These are phyloP conservation scores for Sphaerostilbella broomeana DNA, from an alignment of 2,329 filamentous ascomycete genomes.

Conservation along the genomic window DNA sequence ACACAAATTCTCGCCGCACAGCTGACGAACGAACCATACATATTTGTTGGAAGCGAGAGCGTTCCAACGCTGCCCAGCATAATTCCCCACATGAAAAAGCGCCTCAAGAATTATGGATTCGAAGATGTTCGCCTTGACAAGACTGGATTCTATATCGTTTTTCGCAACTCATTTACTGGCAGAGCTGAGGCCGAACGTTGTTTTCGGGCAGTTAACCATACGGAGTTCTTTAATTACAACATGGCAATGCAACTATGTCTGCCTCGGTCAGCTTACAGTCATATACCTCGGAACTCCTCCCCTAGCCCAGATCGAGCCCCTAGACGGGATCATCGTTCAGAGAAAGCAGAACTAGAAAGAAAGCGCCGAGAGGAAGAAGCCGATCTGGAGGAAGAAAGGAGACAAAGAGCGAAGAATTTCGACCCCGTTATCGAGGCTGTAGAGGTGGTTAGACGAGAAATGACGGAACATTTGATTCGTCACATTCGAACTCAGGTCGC, in stretches of 20 bases:
- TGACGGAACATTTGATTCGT: conserved; percentile 79
- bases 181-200: conserved; percentile 77
- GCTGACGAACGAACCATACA: conserved; percentile 75
- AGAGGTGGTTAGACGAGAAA: conserved; percentile 68
- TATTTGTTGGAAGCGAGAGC: conserved; percentile 80
- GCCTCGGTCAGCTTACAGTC: conserved; percentile 22
- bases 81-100: conserved; percentile 81
- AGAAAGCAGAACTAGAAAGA: conserved; percentile 60
- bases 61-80: conserved; percentile 84
- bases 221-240: conserved; percentile 80
- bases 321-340: conserved; percentile 31
- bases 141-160: conserved; percentile 87
- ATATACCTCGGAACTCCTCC: conserved; percentile 26
- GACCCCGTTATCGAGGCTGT: conserved; percentile 85
- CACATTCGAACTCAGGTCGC: conserved; percentile 86
- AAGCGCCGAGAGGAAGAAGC: conserved; percentile 65
- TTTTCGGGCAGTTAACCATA: conserved; percentile 69
- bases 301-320: conserved; percentile 27
- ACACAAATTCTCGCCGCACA: conserved; percentile 58
- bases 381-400: conserved; percentile 86
- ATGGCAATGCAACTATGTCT: conserved; percentile 79
- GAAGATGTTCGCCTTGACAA: conserved; percentile 77
- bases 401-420: conserved; percentile 75
- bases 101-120: conserved; percentile 75
- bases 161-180: conserved; percentile 69